These are phyloP conservation scores for Tulasnella sp. DNA, from an alignment of 768 basidiomycete species.

Conservation along the genomic window DNA sequence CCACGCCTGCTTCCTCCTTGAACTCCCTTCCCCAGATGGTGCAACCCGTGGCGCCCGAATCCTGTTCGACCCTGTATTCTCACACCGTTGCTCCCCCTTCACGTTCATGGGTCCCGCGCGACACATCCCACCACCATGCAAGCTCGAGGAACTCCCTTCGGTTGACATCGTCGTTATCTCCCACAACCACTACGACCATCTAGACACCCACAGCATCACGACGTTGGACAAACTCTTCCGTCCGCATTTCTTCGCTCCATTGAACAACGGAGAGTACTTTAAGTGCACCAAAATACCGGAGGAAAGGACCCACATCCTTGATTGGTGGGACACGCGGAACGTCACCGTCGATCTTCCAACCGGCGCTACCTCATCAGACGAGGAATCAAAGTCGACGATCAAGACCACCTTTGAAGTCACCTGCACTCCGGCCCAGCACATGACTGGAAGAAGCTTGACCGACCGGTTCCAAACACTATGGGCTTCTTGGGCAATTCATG, in stretches of 20 bases:
- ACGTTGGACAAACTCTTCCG: constrained; percentile 35
- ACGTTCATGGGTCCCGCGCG: constrained; percentile 54
- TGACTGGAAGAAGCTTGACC: constrained; percentile 39
- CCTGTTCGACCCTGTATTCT: constrained; percentile 56
- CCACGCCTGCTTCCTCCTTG: constrained; percentile 61
- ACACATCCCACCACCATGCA: constrained; percentile 46
- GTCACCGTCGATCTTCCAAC: constrained; percentile 39
- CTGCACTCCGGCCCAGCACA: constrained; percentile 19
- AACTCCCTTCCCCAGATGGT: constrained; percentile 49
- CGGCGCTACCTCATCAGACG: constrained; percentile 11
- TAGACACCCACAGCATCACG: constrained; percentile 40
- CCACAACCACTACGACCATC: constrained; percentile 39
- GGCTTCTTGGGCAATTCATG: constrained; percentile 46
- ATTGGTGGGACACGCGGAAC: constrained; percentile 48
- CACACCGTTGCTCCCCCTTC: constrained; percentile 56
- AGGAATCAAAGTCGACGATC: constrained; percentile 2
- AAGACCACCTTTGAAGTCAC: constrained; percentile 2
- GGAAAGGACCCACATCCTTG: constrained; percentile 45
- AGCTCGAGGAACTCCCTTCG: constrained; percentile 46
- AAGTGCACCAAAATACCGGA: constrained; percentile 37
- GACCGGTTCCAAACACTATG: constrained; percentile 47
- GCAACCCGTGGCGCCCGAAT: constrained; percentile 50
- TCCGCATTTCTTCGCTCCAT: constrained; percentile 46
- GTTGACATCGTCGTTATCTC: constrained; percentile 49
- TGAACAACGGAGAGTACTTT: constrained; percentile 45